A percentile compares a stretch with the other conserved stretches of the same genome.
These are phyloP conservation scores for Anisodus acutangulus DNA, from an alignment of 257 asterid genomes.

Conservation along the genomic window DNA sequence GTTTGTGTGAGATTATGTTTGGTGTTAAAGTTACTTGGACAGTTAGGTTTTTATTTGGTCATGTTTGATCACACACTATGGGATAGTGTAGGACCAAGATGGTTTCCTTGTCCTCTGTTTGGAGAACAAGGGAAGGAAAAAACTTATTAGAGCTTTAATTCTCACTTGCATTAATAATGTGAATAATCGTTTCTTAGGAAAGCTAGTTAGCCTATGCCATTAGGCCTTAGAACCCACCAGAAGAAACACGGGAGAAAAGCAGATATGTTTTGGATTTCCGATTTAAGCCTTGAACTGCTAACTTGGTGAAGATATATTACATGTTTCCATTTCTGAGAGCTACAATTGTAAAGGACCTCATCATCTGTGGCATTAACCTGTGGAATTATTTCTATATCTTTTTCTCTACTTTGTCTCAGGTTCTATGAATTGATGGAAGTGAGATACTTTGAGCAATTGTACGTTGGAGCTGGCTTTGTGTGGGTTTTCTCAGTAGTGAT, in stretches of 20 bases:
- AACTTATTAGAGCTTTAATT: background rate
- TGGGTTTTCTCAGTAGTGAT: background rate
- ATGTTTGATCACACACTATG: background rate
- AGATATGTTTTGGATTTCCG: background rate
- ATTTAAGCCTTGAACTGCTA: background rate
- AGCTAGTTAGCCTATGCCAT: background rate
- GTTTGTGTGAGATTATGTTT: background rate
- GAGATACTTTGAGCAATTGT: background rate
- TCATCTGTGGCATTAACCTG: background rate
- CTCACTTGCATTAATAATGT: background rate
- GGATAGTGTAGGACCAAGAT: background rate
- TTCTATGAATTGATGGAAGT: background rate
- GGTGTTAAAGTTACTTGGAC: background rate
- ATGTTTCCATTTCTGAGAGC: background rate
- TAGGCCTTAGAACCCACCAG: background rate
- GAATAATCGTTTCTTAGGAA: background rate
- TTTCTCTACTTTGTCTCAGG: background rate
- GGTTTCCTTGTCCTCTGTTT: conserved; percentile 6
- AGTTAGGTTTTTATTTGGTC: conserved; percentile 4
- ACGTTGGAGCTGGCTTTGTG: background rate
- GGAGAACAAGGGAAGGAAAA: background rate
- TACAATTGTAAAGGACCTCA: background rate
- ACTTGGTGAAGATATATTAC: background rate
- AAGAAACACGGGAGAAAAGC: background rate
- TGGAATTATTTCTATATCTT: background rate